Conservation (phyloP, 768 basidiomycete genomes). For the Lactarius psammicola region DNA sequence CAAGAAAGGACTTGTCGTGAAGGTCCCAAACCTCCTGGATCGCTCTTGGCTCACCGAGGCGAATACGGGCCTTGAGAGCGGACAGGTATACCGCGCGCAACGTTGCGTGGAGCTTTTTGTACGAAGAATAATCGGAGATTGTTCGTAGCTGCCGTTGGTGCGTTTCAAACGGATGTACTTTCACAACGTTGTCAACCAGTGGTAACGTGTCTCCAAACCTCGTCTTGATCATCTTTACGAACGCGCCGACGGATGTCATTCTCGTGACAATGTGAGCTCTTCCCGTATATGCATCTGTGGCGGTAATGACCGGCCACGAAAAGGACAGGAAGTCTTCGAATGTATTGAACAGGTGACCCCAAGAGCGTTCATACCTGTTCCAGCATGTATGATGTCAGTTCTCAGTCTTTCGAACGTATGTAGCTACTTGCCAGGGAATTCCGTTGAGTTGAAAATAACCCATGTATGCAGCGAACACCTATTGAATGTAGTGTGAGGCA, state of each 20-base stretch:
- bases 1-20: slow-evolving; percentile 71
- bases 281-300: slow-evolving; percentile 71
- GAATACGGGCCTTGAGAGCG: slow-evolving; percentile 62
- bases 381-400: neutral
- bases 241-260: slow-evolving; percentile 64
- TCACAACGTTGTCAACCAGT: slow-evolving; percentile 68
- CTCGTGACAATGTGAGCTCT: slow-evolving; percentile 80
- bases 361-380: slow-evolving; percentile 72
- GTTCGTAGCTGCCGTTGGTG: slow-evolving; percentile 66
- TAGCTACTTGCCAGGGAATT: slow-evolving; percentile 55
- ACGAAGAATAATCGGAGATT: slow-evolving; percentile 62
- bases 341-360: slow-evolving; percentile 75
- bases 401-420: neutral
- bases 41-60: slow-evolving; percentile 62
- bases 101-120: slow-evolving; percentile 67
- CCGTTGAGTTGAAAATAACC: slow-evolving; percentile 72
- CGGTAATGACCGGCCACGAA: slow-evolving; percentile 79
- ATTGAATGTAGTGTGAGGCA: neutral
- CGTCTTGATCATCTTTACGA: slow-evolving; percentile 84
- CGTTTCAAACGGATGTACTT: slow-evolving; percentile 67
- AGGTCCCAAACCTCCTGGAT: slow-evolving; percentile 66
- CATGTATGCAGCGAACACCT: slow-evolving; percentile 75
- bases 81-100: slow-evolving; percentile 67
- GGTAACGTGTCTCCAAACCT: slow-evolving; percentile 80
- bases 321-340: slow-evolving; percentile 80